Base-by-base conservation (phyloP, 2,329 filamentous ascomycete species). In the Huntiella abstrusa region DNA sequence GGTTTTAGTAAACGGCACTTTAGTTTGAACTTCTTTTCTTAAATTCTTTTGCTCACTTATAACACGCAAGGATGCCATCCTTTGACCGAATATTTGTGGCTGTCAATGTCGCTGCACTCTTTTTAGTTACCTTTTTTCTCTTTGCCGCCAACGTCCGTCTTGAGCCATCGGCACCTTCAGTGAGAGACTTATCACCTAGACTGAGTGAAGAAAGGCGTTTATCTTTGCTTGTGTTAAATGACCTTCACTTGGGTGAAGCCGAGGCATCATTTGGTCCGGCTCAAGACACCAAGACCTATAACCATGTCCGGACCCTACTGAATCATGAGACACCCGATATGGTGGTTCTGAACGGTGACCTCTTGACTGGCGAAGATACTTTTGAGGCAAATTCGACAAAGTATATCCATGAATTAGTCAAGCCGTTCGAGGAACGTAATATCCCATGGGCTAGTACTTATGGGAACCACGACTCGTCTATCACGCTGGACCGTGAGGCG, bases 191-290 rank as follows among this genome's bases (percentile, higher is more conserved):
- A 3, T 40, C 41, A 19, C 48, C 43, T 1, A 38, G 33, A 10
- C n/a, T 49, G 1, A 19, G 13, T 13, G 15, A 37, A 17, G 62
- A 69, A 39, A 67, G 66, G 4, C 66, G 61, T 0, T 72, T 73
- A 52, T 66, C 70, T 44, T 61, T 73, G 32, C 62, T 73, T 1
- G 67, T 84, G 10, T 80, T 85, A 51, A 70, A 73, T 22, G 80
- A 85, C 53, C 59, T 84, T 5, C 80, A 85, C 56, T 80, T 80
- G 55, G 80, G 78, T 7, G 80, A 85, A 58, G 70, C 73, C 73
- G 59, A 52, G 61, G 56, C 63, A 32, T 52, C 56, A 16, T 73
- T 64, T 63, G 61, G 64, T 0, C 63, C 66, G 3, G 61, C 63
- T 32, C 69, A 73, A 50, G 79, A 83, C 56, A 55, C 65, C 49